Conservation (phyloP, 192 early-diverging fungal species). For the Oehlia diaphana region DNA sequence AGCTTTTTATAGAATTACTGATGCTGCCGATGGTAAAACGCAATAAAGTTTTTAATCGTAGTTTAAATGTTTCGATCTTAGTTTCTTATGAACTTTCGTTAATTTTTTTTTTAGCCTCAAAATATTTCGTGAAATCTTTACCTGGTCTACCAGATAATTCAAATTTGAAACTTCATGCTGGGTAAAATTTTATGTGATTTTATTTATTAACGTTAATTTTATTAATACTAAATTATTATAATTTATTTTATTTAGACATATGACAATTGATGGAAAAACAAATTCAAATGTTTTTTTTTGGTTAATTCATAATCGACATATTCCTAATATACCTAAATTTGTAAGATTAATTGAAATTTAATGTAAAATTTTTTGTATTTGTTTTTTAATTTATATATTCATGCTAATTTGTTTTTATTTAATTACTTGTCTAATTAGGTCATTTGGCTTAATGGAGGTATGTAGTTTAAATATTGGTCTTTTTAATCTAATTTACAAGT, state of each 20-base stretch:
- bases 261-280: neutral
- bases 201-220: no score
- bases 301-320: conserved; percentile 26
- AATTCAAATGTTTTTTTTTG: conserved; percentile 23
- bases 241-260: conserved; percentile 6
- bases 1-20: neutral
- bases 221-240: neutral
- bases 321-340: conserved; percentile 13
- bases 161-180: conserved; percentile 2
- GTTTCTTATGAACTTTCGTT: neutral
- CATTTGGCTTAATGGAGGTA: conserved; percentile 66
- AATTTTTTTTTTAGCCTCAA: neutral
- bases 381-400: neutral
- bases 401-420: neutral
- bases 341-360: conserved; percentile 4
- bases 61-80: neutral
- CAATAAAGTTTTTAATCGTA: neutral
- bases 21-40: neutral
- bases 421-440: conserved; percentile 35
- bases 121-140: conserved; percentile 9
- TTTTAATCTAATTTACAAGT: neutral
- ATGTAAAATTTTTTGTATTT: neutral
- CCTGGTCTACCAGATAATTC: conserved; percentile 10
- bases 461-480: neutral
- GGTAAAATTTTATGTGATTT: neutral